phyloP scores from a whole-genome alignment of 208 protist genomes.

The Trypanosomatidae sp. region DNA sequence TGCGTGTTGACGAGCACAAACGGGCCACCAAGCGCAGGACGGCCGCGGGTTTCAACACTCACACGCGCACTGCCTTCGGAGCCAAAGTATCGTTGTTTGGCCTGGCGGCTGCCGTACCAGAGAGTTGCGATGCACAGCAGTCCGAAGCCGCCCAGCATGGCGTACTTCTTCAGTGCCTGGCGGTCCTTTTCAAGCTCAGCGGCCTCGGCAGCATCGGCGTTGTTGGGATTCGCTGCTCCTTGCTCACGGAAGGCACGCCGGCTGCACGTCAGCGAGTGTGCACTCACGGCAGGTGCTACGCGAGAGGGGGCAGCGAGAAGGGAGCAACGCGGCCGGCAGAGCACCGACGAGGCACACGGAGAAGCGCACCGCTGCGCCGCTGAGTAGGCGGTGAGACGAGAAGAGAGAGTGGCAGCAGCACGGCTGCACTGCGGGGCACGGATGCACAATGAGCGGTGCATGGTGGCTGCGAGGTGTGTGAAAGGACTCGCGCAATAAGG shows the following conservation, averaged over 20 bases:
- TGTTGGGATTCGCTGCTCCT: conserved; percentile 30
- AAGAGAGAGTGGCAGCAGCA: no score
- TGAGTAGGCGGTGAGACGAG: neutral
- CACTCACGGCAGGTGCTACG: neutral
- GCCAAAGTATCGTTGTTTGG: conserved; percentile 83
- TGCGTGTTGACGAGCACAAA: conserved; percentile 63
- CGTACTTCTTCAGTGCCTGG: conserved; percentile 60
- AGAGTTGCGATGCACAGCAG: conserved; percentile 62
- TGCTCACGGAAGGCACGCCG: conserved; percentile 40
- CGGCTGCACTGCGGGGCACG: no score
- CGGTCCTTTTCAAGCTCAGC: conserved; percentile 67
- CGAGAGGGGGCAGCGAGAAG: neutral
- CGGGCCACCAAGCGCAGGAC: conserved; percentile 74
- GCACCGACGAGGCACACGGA: neutral
- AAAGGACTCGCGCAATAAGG: no score
- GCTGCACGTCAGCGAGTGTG: conserved; percentile 5
- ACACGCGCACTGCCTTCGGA: conserved; percentile 74
- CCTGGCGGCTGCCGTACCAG: conserved; percentile 68
- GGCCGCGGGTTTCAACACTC: conserved; percentile 74
- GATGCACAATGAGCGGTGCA: no score
- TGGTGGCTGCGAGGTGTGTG: no score
- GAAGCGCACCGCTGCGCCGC: no score
- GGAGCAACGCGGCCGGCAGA: neutral
- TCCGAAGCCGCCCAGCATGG: conserved; percentile 40
- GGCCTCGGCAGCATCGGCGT: conserved; percentile 30